Base-by-base conservation (phyloP, 139 green algal genomes). In the Tetraselmis chui region DNA sequence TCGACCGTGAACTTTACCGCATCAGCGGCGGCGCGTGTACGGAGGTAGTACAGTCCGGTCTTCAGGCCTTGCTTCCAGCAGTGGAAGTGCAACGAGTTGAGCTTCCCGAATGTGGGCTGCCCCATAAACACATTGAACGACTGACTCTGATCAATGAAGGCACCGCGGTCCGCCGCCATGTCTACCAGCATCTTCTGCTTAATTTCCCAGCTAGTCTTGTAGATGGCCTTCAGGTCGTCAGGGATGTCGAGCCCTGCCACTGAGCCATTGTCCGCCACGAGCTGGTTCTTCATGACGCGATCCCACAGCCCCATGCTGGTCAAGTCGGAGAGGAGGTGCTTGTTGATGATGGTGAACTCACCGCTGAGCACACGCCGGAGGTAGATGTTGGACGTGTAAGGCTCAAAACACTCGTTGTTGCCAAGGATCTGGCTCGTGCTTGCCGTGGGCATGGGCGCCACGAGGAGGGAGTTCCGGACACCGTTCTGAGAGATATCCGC, bases 121-220 rank as follows among this genome's bases (percentile, higher is more conserved):
- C 86, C 91, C 95, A 99, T 98, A 92, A 99, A 97, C 79, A 99
- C 97, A 85, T 98, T 98, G 91, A 99, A 98, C 74, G 87, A 94
- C 89, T 99, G 96, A 83, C 85, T 94, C 92, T 99, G 97, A 88
- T 99, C 97, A 80, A 99, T 99, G 90, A 93, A 99, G 0, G 97
- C 97, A 26, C 97, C 97, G 26, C 97, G 89, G 88, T 98, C 97
- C 11, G 96, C 97, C 18, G 97, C 96, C 96, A 99, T 99, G 93
- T 99, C 96, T 30, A 99, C 96, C 77, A 99, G 89, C 30, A 90
- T 83, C 28, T 92, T 88, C 92, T 98, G 95, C 91, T 98, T 98
- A 87, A 99, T 98, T 91, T 99, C 97, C 97, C 97, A 99, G 74
- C 99, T 97, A 29, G 97, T 99, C 93, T 98, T 98, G 92, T 99